Base-by-base conservation (phyloP, 768 basidiomycete species). In the Psilocybe cubensis region DNA sequence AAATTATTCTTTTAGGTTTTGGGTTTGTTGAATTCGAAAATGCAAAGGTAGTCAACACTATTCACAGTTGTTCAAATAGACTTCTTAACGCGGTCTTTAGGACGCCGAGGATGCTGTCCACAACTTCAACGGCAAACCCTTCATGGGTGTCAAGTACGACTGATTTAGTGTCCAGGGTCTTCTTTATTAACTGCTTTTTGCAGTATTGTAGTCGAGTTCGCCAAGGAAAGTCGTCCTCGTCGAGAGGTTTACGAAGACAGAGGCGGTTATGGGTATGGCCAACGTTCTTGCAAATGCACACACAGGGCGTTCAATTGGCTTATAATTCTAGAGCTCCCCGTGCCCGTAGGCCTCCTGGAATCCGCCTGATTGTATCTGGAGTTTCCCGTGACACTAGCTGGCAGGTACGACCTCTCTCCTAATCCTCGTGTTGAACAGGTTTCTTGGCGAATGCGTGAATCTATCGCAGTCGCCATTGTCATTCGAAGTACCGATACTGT, bases 11-110 rank as follows among this genome's bases (percentile, higher is more conserved):
- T 28, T 40, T 58, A 93, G 93, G 93, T 10, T 99, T 97, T 67
- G 97, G 95, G 54, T 99, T 99, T 71, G 87, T 98, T 63, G 96
- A 98, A 73, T 98, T 97, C 68, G 96, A 96, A 71, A 91, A 79
- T 66, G 72, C 89, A 18, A 87, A 90, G 76, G 94, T 85, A 69
- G 52, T 73, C 59, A 4, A 50, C 45, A 48, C 27, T 18, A 45
- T 31, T 24, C 9, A 24, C 27, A 47, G 9, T 42, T 21, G 14
- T 43, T 10, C 3, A n/a, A n/a, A n/a, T n/a, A n/a, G n/a, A n/a
- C n/a, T n/a, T n/a, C n/a, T n/a, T 57, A 7, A 24, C 48, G n/a
- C 46, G 24, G 57, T 57, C 53, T 42, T 23, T 61, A 96, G 91
- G 97, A 99, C 63, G 96, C 96, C 6, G 96, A 98, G 68, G 94